Base-by-base conservation (phyloP, 1,139 yeast species). In the Meyerozyma carpophila region DNA sequence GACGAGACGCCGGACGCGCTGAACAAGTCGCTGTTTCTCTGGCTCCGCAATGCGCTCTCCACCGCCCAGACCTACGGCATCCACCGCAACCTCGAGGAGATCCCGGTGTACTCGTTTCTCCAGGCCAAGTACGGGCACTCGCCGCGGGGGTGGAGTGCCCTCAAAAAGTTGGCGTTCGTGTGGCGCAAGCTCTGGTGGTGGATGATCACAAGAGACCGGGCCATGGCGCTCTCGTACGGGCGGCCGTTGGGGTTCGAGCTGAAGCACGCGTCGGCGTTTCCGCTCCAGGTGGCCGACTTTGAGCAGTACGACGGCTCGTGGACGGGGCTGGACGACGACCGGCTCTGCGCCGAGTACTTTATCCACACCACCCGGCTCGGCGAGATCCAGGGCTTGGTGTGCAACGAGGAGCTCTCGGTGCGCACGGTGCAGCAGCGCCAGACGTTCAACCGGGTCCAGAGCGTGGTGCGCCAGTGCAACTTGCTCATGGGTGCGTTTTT, bases 111-210 rank as follows among this genome's bases (percentile, higher is more conserved):
- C 14, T 18, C 37, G 14, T 24, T 38, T 9, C 36, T 42, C 32
- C 16, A 25, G 9, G 36, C 37, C 13, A 45, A 32, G 37, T 32
- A 26, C 13, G 29, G 32, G 3, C 6, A 25, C 10, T 16, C 41
- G 5, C 39, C 38, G 27, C 29, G 36, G 16, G 37, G 37, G 10
- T 21, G 26, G 37, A 6, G 9, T 1, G 25, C n/a, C 2, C 32
- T 52, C 13, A 37, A 43, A 11, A 51, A 44, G 38, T 53, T 50
- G 36, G 38, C 42, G 25, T 50, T 45, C 37, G 40, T 39, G 14
- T 47, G 50, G 48, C 44, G 42, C 14, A 48, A 47, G 38, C 29
- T 50, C 5, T 52, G 52, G 52, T 52, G 54, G 55, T 49, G 47
- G 46, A 37, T 52, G n/a, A 49, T 46, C 43, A 43, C 44, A 16